A percentile compares a stretch with the other conserved stretches of the same genome.
These are phyloP conservation scores for Linderina pennispora DNA, from an alignment of 192 early-diverging fungal species.

Conservation along the genomic window DNA sequence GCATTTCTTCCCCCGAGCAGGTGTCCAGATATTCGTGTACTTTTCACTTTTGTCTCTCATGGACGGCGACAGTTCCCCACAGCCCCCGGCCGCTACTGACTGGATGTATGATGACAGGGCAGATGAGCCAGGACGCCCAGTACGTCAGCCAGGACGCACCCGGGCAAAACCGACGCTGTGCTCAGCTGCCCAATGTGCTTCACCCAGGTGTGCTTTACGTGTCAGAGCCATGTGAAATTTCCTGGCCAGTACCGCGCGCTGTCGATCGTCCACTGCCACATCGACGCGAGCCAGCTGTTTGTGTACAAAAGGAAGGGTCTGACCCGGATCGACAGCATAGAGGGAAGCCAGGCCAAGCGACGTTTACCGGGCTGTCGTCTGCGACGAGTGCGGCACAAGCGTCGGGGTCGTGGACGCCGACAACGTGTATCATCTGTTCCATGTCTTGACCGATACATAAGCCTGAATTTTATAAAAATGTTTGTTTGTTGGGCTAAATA, in stretches of 20 bases:
- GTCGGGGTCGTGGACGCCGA: constrained; percentile 26
- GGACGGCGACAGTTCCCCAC: too few species aligned
- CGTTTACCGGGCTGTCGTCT: constrained; percentile 19
- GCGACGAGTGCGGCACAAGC: constrained; percentile 20
- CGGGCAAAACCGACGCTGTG: constrained; percentile 30
- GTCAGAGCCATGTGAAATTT: constrained; percentile 21
- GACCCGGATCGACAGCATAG: neutral
- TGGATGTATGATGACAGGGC: too few species aligned
- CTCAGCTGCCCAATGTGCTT: constrained; percentile 40
- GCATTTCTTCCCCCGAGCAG: too few species aligned
- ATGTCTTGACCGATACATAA: constrained; percentile 13
- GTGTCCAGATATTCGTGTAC: too few species aligned
- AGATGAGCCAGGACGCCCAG: too few species aligned
- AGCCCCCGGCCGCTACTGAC: too few species aligned
- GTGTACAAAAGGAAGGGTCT: neutral
- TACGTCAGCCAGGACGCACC: too few species aligned
- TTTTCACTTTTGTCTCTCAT: too few species aligned
- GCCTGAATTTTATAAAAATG: neutral
- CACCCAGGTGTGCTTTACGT: constrained; percentile 37
- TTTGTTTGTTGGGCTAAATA: neutral
- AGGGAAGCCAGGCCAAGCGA: neutral
- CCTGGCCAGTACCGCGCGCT: constrained; percentile 31
- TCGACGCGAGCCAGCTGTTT: neutral
- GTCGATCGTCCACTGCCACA: constrained; percentile 13
- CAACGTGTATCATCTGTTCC: constrained; percentile 28